Percentiles rank a stretch among this genome's conserved stretches.
phyloP scores from a whole-genome alignment of 2,329 filamentous ascomycete genomes.

The Ceratocystis eucalypticola region DNA sequence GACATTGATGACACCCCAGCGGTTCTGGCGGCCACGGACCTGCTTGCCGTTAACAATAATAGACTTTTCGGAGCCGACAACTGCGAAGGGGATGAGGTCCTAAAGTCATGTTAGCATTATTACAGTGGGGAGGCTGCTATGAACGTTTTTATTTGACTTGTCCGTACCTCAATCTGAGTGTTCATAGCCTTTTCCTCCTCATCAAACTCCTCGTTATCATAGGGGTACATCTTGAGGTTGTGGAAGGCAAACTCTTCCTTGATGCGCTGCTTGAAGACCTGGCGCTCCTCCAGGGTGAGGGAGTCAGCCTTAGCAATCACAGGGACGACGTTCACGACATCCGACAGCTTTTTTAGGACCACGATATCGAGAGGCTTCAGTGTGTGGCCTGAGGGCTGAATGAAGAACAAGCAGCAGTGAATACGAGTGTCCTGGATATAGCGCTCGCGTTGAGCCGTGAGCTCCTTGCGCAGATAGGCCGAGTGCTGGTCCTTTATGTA shows the following conservation, averaged over 20 bases:
- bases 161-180: conserved; percentile 79
- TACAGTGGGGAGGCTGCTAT: neutral
- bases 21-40: conserved; percentile 94
- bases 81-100: conserved; percentile 91
- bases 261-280: conserved; percentile 96
- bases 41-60: conserved; percentile 97
- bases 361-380: conserved; percentile 99
- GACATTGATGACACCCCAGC: conserved; percentile 98
- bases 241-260: conserved; percentile 99
- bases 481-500: conserved; percentile 99
- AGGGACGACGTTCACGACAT: conserved; percentile 97
- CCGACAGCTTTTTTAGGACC: conserved; percentile 96
- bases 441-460: conserved; percentile 95
- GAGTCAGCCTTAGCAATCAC: conserved; percentile 98
- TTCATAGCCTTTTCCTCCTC: conserved; percentile 91
- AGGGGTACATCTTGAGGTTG: conserved; percentile 99
- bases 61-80: conserved; percentile 94
- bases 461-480: conserved; percentile 96
- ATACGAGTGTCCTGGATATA: conserved; percentile 99
- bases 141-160: neutral
- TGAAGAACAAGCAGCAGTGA: conserved; percentile 99
- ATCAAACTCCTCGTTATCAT: conserved; percentile 98
- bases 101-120: conserved; percentile 33
- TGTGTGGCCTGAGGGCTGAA: conserved; percentile 93
- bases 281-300: conserved; percentile 86